Conservation (phyloP, 139 green algal genomes). For the Chlorella sp. region DNA sequence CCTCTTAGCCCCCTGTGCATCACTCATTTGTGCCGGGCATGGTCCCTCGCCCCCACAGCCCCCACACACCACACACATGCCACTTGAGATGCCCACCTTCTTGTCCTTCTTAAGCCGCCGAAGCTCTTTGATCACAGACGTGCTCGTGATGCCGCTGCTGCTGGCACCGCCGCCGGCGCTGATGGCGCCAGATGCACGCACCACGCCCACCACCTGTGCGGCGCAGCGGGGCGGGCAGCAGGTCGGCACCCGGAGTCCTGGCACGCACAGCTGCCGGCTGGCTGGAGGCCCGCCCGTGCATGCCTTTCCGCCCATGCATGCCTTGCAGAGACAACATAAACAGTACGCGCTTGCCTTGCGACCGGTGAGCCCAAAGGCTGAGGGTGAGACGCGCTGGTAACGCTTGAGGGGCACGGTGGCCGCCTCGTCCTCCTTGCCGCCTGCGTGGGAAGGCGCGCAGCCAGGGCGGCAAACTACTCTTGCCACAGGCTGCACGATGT, state of each 20-base stretch:
- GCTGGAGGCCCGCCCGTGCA: too few species aligned
- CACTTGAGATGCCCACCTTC: conserved; percentile 12
- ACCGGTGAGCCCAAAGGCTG: conserved; percentile 67
- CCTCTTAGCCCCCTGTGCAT: too few species aligned
- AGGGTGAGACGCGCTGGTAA: conserved; percentile 66
- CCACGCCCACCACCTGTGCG: too few species aligned
- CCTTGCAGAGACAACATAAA: too few species aligned
- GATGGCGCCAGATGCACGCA: conserved; percentile 29
- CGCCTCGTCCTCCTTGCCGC: conserved; percentile 62
- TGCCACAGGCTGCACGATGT: too few species aligned
- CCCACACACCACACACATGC: not conserved
- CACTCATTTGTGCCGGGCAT: not conserved
- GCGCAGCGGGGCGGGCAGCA: too few species aligned
- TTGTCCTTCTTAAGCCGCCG: conserved; percentile 53
- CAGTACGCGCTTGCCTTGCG: conserved; percentile 83
- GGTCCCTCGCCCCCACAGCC: too few species aligned
- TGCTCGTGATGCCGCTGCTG: conserved; percentile 45
- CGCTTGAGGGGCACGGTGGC: conserved; percentile 57
- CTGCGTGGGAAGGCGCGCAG: conserved; percentile 21
- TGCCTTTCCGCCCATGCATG: too few species aligned
- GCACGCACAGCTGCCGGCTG: too few species aligned
- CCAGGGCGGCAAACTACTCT: too few species aligned
- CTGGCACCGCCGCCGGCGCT: conserved; percentile 19
- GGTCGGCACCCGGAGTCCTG: too few species aligned
- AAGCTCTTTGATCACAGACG: conserved; percentile 62